A percentile compares a stretch with the other conserved stretches of the same genome.
Evolutionary conservation across 2,329 filamentous ascomycete species (phyloP).

Genomic region (Fusarium citri): DNA sequence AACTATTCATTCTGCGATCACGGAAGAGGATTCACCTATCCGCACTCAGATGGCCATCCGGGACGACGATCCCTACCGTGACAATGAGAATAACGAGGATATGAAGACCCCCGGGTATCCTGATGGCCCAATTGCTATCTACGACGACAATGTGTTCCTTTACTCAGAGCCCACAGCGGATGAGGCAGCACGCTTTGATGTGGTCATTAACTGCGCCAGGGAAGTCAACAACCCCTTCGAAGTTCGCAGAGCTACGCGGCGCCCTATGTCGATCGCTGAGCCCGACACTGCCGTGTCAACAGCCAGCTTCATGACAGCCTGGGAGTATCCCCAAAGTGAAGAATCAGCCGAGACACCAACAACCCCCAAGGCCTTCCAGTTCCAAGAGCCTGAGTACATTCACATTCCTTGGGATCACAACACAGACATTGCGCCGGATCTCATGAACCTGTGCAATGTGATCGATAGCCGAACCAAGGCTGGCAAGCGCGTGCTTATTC

Average conservation of each 20-base stretch:
- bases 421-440: constrained; percentile 82
- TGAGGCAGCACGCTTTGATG: constrained; percentile 81
- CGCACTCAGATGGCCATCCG: constrained; percentile 71
- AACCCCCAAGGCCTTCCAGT: constrained; percentile 62
- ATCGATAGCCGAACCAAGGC: constrained; percentile 79
- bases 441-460: constrained; percentile 78
- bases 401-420: constrained; percentile 92
- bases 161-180: constrained; percentile 84
- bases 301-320: constrained; percentile 70
- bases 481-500: constrained; percentile 82
- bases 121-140: constrained; percentile 84
- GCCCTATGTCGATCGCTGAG: constrained; percentile 50
- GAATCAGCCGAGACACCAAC: constrained; percentile 62
- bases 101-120: constrained; percentile 86
- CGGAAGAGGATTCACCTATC: constrained; percentile 69
- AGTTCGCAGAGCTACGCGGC: constrained; percentile 46
- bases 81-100: constrained; percentile 79
- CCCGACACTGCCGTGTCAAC: constrained; percentile 68
- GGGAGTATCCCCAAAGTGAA: constrained; percentile 63
- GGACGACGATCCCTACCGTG: constrained; percentile 67
- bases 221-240: constrained; percentile 83
- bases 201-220: constrained; percentile 85
- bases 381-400: constrained; percentile 79
- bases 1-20: constrained; percentile 59
- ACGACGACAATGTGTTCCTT: constrained; percentile 80